Base-by-base conservation (phyloP, 768 basidiomycete species). In the Mycena vulgaris region DNA sequence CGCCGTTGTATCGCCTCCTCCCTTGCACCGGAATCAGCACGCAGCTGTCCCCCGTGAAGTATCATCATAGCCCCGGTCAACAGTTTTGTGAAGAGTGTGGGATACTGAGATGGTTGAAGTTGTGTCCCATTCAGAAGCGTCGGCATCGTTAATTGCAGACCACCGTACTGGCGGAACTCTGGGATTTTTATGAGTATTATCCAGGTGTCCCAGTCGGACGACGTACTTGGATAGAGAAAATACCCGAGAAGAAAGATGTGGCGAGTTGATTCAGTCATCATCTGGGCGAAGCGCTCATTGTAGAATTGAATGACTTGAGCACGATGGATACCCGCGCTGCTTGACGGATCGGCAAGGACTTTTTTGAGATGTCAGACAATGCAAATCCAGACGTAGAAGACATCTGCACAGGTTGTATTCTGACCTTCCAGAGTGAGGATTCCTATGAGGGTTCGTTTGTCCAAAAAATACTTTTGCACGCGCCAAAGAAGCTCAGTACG, bases 241-340 rank as follows among this genome's bases (percentile, higher is more conserved):
- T 79, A 80, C 40, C 74, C 74, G 3, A 80, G 65, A 16, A 80
- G 68, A 60, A 78, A 80, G 8, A 80, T 25, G 5, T 66, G 35
- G 61, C 69, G 63, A 9, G 78, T 77, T 7, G 78, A 78, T 62
- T 80, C 78, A 1, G 42, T 69, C 77, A 80, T 80, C 75, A 80
- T 76, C 39, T 78, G 75, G 30, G 75, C 47, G 60, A 80, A 79
- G 8, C 35, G 35, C 6, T 6, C 14, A 37, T 37, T 37, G 35
- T 37, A 37, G 35, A 37, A 7, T 37, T 37, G 8, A 37, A 37
- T 37, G 14, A 37, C 35, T 14, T 37, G 6, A 14, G 35, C 35
- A 37, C 35, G 35, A 14, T 37, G 35, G 6, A 7, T 6, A 7
- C 35, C 35, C 6, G 35, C 35, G 35, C 35, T 37, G 35, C 35